A percentile compares a stretch with the other conserved stretches of the same genome.
Conservation (phyloP, 192 early-diverging fungal genomes). For the Martensiomyces pterosporus region DNA sequence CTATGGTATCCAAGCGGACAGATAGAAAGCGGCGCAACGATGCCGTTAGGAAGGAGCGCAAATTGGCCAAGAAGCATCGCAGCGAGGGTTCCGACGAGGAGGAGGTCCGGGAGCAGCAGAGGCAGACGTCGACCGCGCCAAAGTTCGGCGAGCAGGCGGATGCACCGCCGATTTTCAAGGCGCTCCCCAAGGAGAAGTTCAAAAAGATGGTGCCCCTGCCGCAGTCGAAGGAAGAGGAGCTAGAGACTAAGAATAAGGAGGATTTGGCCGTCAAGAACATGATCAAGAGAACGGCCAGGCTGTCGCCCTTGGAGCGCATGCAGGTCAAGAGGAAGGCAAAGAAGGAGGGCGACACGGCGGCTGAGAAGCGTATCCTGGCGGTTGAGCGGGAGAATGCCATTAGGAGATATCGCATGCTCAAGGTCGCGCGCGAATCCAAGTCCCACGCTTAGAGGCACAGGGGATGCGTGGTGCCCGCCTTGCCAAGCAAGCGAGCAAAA, state of each 20-base stretch:
- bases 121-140: constrained; percentile 4
- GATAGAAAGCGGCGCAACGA: constrained; percentile 30
- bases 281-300: constrained; percentile 35
- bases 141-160: constrained; percentile 45
- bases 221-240: constrained; percentile 23
- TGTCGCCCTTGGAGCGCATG: constrained; percentile 45
- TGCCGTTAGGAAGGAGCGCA: constrained; percentile 25
- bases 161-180: constrained; percentile 42
- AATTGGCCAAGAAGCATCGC: constrained; percentile 24
- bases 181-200: constrained; percentile 39
- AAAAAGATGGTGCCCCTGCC: constrained; percentile 45
- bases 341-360: constrained; percentile 25
- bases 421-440: constrained; percentile 27
- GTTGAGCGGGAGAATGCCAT: constrained; percentile 41
- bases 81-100: constrained; percentile 11
- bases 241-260: constrained; percentile 20
- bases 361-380: constrained; percentile 44
- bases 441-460: too few relatives aligned
- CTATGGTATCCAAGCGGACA: constrained; percentile 22
- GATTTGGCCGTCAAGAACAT: constrained; percentile 41
- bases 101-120: background rate
- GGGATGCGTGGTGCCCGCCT: too few relatives aligned
- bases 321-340: constrained; percentile 42
- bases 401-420: constrained; percentile 43
- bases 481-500: too few relatives aligned